A percentile compares a stretch with the other conserved stretches of the same genome.
Conservation (phyloP, 352 stramenopile genomes). For the Globisporangium alternatum region DNA sequence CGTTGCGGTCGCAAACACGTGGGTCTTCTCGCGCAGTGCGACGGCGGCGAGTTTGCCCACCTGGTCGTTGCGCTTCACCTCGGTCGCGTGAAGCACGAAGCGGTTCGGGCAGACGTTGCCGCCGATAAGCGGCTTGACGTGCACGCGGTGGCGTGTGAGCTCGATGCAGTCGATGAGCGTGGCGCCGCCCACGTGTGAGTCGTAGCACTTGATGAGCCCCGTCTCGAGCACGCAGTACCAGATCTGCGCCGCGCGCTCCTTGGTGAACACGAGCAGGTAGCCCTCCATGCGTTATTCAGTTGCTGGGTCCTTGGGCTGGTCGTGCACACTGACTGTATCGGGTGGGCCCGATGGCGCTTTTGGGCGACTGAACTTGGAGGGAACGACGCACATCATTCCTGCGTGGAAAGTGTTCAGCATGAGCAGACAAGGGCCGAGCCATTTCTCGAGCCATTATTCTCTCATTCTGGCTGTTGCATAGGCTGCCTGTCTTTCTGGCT, state of each 20-base stretch:
- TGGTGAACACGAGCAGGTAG: constrained; percentile 62
- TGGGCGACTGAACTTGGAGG: not conserved
- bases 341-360: constrained; percentile 1
- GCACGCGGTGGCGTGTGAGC: constrained; percentile 67
- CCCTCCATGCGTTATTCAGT: constrained; percentile 50
- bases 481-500: not conserved
- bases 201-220: constrained; percentile 53
- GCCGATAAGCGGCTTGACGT: constrained; percentile 41
- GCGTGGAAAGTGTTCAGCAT: not conserved
- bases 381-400: not conserved
- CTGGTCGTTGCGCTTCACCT: constrained; percentile 53
- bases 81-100: constrained; percentile 49
- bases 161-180: constrained; percentile 34
- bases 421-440: not conserved
- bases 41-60: constrained; percentile 36
- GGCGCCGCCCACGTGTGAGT: constrained; percentile 29
- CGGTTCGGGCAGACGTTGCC: constrained; percentile 64
- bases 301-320: not conserved
- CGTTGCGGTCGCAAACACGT: constrained; percentile 52
- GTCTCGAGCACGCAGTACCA: constrained; percentile 70
- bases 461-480: not conserved
- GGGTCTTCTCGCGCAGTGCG: constrained; percentile 27
- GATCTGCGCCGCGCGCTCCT: constrained; percentile 40
- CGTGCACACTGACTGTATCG: not conserved
- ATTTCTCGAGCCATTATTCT: not conserved